Evolutionary conservation across 1,139 yeast species (phyloP).

Genomic region (Wickerhamiella pararugosa): DNA sequence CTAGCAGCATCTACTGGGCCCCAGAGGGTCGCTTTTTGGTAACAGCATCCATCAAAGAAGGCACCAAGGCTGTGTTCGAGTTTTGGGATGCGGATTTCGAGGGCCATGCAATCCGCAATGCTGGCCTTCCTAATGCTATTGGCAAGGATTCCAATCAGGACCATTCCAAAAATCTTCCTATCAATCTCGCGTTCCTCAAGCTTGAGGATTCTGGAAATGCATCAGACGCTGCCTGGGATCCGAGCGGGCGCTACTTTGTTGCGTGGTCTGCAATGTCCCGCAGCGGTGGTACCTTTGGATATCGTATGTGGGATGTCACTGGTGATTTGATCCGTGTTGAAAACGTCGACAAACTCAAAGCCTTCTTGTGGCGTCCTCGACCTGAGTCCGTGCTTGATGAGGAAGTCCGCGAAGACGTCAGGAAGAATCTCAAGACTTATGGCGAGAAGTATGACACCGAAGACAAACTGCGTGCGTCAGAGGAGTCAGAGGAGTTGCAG

Average conservation of each 20-base stretch:
- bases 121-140: slow-evolving; percentile 12
- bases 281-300: slow-evolving; percentile 80
- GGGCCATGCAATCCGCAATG: slow-evolving; percentile 27
- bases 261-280: slow-evolving; percentile 83
- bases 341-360: slow-evolving; percentile 60
- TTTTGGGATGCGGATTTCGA: slow-evolving; percentile 80
- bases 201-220: slow-evolving; percentile 59
- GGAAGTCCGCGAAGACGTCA: slow-evolving; percentile 75
- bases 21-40: slow-evolving; percentile 87
- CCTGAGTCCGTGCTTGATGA: slow-evolving; percentile 64
- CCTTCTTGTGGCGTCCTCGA: slow-evolving; percentile 95
- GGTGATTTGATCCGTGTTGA: slow-evolving; percentile 70
- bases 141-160: slow-evolving; percentile 29
- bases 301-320: slow-evolving; percentile 69
- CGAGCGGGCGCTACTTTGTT: slow-evolving; percentile 81
- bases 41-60: slow-evolving; percentile 52
- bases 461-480: slow-evolving; percentile 94
- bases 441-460: slow-evolving; percentile 86
- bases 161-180: slow-evolving; percentile 31
- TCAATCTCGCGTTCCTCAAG: slow-evolving; percentile 39
- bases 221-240: slow-evolving; percentile 87
- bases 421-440: slow-evolving; percentile 80
- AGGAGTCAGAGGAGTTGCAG: slow-evolving; percentile 81
- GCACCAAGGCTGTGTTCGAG: slow-evolving; percentile 42
- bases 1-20: slow-evolving; percentile 73